Evolutionary conservation across 1,139 yeast species (phyloP).

Genomic region (Arxiozyma slooffiae): DNA sequence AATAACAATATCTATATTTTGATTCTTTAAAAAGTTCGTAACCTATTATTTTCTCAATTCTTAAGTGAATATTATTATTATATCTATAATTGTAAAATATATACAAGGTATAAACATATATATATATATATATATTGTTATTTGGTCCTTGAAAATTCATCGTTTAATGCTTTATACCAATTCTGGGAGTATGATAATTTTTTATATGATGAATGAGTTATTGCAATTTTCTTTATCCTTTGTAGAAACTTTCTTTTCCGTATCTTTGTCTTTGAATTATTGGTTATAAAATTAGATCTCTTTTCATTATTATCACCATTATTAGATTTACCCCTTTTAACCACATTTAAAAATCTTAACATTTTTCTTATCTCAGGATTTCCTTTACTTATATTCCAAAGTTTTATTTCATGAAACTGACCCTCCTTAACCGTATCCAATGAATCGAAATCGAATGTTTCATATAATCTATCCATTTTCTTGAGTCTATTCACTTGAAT

Average conservation of each 20-base stretch:
- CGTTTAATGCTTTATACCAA: constrained; percentile 16
- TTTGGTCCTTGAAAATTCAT: constrained; percentile 10
- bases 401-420: neutral
- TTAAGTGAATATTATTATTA: neutral
- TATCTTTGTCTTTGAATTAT: constrained; percentile 1
- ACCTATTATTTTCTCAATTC: neutral
- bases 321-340: neutral
- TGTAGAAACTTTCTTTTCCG: constrained; percentile 16
- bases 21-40: neutral
- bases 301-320: neutral
- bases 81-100: neutral
- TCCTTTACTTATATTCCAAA: neutral
- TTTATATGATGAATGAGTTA: constrained; percentile 19
- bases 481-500: constrained; percentile 6
- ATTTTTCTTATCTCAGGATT: neutral
- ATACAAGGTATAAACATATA: neutral
- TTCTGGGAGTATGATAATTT: constrained; percentile 19
- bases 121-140: too few relatives aligned
- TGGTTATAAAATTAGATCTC: neutral
- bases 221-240: constrained; percentile 18
- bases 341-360: neutral
- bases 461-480: constrained; percentile 5
- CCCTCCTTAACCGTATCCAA: neutral
- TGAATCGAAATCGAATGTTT: constrained; percentile 2
- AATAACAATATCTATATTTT: too few relatives aligned